A percentile compares a stretch with the other conserved stretches of the same genome.
Evolutionary conservation across 2,329 filamentous ascomycete species (phyloP).

Genomic region (Ascochyta koolunga): DNA sequence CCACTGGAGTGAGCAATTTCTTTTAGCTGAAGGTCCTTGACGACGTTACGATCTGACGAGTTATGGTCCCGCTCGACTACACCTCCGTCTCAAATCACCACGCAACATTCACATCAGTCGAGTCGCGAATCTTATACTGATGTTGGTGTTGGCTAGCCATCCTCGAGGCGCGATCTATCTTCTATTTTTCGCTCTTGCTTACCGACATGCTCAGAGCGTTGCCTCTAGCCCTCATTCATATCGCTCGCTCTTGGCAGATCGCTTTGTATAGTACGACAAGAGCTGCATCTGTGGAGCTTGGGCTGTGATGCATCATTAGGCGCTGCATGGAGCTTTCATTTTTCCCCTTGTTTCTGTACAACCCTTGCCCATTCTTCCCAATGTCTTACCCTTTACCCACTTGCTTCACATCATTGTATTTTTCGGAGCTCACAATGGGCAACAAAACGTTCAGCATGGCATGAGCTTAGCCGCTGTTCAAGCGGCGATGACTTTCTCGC

Average conservation of each 20-base stretch:
- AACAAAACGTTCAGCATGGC: slow-evolving; percentile 22
- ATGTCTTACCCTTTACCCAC: slow-evolving; percentile 21
- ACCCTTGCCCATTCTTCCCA: slow-evolving; percentile 12
- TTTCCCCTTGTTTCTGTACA: slow-evolving; percentile 13
- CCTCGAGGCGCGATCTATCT: slow-evolving; percentile 34
- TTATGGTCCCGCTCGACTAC: slow-evolving; percentile 45
- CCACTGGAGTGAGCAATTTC: slow-evolving; percentile 53
- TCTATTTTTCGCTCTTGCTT: slow-evolving; percentile 35
- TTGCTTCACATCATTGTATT: slow-evolving; percentile 28
- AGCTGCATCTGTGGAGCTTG: slow-evolving; percentile 44
- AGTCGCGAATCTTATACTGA: slow-evolving; percentile 29
- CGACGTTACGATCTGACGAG: slow-evolving; percentile 59
- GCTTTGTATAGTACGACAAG: slow-evolving; percentile 46
- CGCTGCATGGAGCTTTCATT: slow-evolving; percentile 26
- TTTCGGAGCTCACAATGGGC: slow-evolving; percentile 22
- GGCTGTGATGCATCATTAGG: slow-evolving; percentile 38
- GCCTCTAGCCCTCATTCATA: slow-evolving; percentile 22
- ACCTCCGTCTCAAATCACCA: slow-evolving; percentile 27
- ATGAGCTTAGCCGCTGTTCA: slow-evolving; percentile 8
- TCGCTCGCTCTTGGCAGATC: slow-evolving; percentile 27
- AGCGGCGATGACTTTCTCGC: slow-evolving; percentile 4
- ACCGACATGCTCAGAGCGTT: slow-evolving; percentile 18
- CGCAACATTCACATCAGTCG: slow-evolving; percentile 24
- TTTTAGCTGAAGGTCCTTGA: slow-evolving; percentile 48
- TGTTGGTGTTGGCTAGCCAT: slow-evolving; percentile 31